Conservation (phyloP, 2,329 filamentous ascomycete genomes). For the Trichoderma atrobrunneum region DNA sequence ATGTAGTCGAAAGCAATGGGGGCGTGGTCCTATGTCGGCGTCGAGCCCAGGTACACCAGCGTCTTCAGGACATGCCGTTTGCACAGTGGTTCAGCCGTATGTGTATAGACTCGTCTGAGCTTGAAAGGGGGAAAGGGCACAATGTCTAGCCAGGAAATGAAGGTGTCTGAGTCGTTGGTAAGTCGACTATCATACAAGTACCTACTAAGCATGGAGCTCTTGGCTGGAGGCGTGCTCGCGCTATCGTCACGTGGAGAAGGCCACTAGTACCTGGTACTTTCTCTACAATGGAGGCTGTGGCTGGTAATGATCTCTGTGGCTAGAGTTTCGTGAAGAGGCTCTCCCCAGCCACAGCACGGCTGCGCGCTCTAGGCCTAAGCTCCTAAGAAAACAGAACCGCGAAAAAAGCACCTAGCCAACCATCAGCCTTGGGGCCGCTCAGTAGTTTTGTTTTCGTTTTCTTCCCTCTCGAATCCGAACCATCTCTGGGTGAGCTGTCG, state of each 20-base stretch:
- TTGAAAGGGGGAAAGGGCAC: neutral
- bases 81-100: neutral
- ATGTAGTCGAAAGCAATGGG: neutral
- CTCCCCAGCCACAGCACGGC: slow-evolving; percentile 19
- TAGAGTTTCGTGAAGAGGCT: neutral
- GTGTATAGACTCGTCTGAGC: neutral
- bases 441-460: slow-evolving; percentile 13
- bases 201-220: slow-evolving; percentile 12
- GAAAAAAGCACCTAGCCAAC: slow-evolving; percentile 19
- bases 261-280: neutral
- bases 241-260: slow-evolving; percentile 17
- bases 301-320: neutral
- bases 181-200: neutral
- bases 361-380: slow-evolving; percentile 15
- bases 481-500: slow-evolving; percentile 8
- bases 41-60: neutral
- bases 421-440: slow-evolving; percentile 11
- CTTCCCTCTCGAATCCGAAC: neutral
- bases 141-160: neutral
- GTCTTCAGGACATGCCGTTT: slow-evolving; percentile 13
- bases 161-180: neutral
- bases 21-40: slow-evolving; percentile 1
- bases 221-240: neutral
- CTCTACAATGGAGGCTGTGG: neutral
- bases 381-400: slow-evolving; percentile 17